phyloP scores from a whole-genome alignment of 2,329 filamentous ascomycete genomes.

The Taxawa tesnikishii region DNA sequence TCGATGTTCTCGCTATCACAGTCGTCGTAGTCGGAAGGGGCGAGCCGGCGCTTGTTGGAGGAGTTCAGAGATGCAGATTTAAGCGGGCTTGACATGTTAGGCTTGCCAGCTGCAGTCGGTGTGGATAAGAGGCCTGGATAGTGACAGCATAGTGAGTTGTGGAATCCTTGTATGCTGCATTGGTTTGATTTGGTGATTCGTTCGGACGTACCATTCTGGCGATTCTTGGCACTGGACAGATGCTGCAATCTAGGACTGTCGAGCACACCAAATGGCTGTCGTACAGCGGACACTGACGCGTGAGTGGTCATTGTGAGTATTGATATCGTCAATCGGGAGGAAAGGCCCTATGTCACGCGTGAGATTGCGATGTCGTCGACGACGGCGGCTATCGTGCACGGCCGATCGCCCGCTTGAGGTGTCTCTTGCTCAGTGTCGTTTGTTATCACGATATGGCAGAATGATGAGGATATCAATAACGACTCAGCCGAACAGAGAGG shows the following conservation, averaged over 20 bases:
- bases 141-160: slow-evolving; percentile 4
- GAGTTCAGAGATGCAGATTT: slow-evolving; percentile 18
- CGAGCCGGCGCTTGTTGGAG: slow-evolving; percentile 33
- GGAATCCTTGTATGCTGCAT: slow-evolving; percentile 7
- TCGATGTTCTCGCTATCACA: slow-evolving; percentile 48
- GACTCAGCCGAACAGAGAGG: too few species aligned
- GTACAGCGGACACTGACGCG: slow-evolving; percentile 20
- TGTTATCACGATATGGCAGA: too few species aligned
- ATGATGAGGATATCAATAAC: too few species aligned
- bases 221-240: slow-evolving; percentile 64
- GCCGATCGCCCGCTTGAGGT: too few species aligned
- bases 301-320: slow-evolving; percentile 20
- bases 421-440: too few species aligned
- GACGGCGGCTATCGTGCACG: too few species aligned
- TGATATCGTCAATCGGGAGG: too few species aligned
- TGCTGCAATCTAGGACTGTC: slow-evolving; percentile 57
- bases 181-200: slow-evolving; percentile 1
- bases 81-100: slow-evolving; percentile 12
- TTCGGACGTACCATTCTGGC: slow-evolving; percentile 45
- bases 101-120: slow-evolving; percentile 15
- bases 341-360: too few species aligned
- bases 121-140: slow-evolving; percentile 7
- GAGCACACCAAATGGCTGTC: slow-evolving; percentile 66
- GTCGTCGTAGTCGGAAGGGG: slow-evolving; percentile 28
- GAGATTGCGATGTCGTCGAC: too few species aligned